Percentiles rank a stretch among this genome's conserved stretches.
Evolutionary conservation across 129 eudicot species (phyloP).

Genomic region (Pseudognaphalium luteoalbum): DNA sequence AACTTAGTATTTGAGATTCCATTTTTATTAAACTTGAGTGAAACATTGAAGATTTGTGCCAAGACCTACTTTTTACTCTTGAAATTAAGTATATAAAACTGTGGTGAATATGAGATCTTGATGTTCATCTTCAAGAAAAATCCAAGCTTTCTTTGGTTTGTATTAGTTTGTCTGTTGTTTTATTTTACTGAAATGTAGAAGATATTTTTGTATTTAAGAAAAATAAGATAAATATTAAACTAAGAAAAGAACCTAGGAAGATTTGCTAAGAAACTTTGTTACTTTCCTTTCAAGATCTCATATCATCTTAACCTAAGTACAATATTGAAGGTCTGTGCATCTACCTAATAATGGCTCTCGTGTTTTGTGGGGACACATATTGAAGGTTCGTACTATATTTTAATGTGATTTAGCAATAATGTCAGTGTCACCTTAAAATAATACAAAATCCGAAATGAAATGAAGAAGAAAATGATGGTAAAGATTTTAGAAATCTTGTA

Average conservation of each 20-base stretch:
- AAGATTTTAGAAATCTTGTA: background rate
- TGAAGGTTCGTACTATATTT: background rate
- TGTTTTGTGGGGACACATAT: background rate
- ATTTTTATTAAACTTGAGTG: background rate
- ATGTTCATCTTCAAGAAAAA: background rate
- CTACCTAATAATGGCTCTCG: background rate
- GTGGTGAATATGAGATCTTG: slow-evolving; percentile 1
- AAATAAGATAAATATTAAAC: background rate
- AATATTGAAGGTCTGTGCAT: background rate
- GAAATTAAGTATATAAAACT: background rate
- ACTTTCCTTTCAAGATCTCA: background rate
- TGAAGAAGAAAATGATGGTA: slow-evolving; percentile 45
- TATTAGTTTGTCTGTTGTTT: background rate
- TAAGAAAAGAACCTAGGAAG: background rate
- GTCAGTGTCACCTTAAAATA: background rate
- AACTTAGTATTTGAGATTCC: background rate
- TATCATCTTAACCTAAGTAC: background rate
- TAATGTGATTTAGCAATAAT: background rate
- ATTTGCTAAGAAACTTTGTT: background rate
- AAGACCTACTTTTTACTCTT: too few species aligned
- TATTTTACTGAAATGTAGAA: background rate
- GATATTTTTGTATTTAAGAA: background rate
- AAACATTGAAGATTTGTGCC: background rate
- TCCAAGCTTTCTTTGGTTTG: background rate
- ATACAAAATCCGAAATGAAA: too few species aligned